Evolutionary conservation across 805 yeast genomes (phyloP).

Genomic region (Yarrowia deformans): DNA sequence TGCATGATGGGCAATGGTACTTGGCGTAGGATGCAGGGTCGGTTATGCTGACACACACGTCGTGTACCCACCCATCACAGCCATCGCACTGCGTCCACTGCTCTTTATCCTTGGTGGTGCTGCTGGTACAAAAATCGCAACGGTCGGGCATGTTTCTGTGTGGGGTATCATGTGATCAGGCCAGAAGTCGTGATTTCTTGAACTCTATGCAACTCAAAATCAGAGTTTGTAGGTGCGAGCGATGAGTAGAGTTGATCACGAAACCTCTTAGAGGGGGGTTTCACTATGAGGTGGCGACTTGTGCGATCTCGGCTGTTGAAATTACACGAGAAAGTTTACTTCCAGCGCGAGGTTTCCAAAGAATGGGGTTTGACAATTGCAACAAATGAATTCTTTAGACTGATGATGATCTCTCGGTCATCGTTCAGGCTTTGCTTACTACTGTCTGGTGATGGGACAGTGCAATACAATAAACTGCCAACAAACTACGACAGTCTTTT

Average conservation of each 20-base stretch:
- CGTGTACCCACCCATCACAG: conserved; percentile 64
- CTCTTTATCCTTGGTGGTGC: neutral
- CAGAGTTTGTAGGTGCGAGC: neutral
- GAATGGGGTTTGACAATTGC: no score
- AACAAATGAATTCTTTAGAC: no score
- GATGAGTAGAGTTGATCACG: neutral
- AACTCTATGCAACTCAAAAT: conserved; percentile 22
- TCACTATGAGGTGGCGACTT: neutral
- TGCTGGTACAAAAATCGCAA: conserved; percentile 28
- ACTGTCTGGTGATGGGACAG: no score
- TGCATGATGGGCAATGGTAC: conserved; percentile 66
- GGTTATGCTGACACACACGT: conserved; percentile 55
- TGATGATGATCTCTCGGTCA: no score
- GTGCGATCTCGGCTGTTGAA: no score
- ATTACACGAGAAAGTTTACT: no score
- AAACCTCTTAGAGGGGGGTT: neutral
- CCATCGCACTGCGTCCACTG: conserved; percentile 65
- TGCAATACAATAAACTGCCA: no score
- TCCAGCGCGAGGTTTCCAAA: no score
- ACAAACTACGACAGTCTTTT: no score
- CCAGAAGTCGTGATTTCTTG: neutral
- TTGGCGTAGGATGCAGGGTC: conserved; percentile 51
- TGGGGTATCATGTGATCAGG: conserved; percentile 27
- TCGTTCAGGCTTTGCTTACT: no score
- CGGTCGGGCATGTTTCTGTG: conserved; percentile 24